Evolutionary conservation across 2,329 filamentous ascomycete genomes (phyloP).

Genomic region (Teratosphaeria zuluensis): DNA sequence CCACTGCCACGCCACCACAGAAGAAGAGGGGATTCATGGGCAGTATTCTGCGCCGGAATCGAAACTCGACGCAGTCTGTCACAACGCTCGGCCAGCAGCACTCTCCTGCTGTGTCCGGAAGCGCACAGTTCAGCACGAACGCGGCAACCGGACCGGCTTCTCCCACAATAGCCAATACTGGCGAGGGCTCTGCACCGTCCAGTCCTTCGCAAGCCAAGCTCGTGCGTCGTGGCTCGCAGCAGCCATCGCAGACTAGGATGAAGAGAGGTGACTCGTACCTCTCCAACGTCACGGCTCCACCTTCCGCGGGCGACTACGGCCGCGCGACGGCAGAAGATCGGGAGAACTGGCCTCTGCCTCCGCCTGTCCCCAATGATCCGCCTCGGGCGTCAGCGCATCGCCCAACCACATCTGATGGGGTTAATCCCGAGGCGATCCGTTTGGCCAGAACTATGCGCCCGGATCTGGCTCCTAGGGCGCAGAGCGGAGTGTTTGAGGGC

Average conservation of each 20-base stretch:
- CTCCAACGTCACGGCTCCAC: constrained; percentile 17
- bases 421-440: constrained; percentile 17
- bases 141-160: neutral
- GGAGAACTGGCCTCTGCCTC: constrained; percentile 40
- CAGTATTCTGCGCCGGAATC: constrained; percentile 25
- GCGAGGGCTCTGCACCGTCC: constrained; percentile 21
- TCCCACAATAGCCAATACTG: neutral
- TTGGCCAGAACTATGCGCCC: constrained; percentile 16
- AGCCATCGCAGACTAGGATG: constrained; percentile 4
- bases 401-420: constrained; percentile 26
- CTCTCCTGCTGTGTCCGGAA: constrained; percentile 7
- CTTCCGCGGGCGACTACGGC: constrained; percentile 10
- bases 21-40: constrained; percentile 25
- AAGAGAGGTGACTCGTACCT: constrained; percentile 15
- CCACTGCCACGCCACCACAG: constrained; percentile 4
- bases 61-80: constrained; percentile 17
- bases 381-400: constrained; percentile 7
- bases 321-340: constrained; percentile 6
- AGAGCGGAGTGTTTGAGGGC: constrained; percentile 1
- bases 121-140: constrained; percentile 2
- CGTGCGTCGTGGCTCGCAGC: constrained; percentile 18
- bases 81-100: constrained; percentile 5
- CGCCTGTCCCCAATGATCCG: constrained; percentile 16
- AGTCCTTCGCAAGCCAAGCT: constrained; percentile 30
- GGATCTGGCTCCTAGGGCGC: constrained; percentile 6